Evolutionary conservation across 495 filamentous ascomycete species (phyloP), one percentile per base, ranked within the genome.

Genomic region (Lasiosphaeris hirsuta): DNA sequence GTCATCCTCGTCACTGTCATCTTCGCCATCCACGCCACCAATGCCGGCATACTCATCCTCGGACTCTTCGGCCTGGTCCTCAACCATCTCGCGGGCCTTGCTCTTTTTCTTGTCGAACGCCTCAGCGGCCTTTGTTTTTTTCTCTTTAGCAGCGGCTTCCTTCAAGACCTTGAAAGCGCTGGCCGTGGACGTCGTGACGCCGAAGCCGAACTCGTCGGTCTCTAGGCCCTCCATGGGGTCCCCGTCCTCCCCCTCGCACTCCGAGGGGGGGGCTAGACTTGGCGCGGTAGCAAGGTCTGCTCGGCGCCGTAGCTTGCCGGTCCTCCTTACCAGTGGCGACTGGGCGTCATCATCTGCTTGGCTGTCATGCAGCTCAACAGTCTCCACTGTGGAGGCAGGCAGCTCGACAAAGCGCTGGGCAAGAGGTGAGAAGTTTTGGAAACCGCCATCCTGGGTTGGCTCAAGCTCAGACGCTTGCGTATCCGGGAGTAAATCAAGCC

Each of bases 21-120:
- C 90, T 57, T 98, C 95, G 48, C 93, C 92, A 69, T 90, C 91
- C 4, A 81, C 87, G 41, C 94, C 94, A 45, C 95, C 95, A 40
- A 97, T 77, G 2, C 95, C 95, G 35, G 92, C 94, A 67, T 96
- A 99, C 69, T 99, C 94, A 68, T 99, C 94, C 68, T 97, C 95
- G 0, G 95, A 97, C 75, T 99, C 94, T 63, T 94, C 90, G 39
- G 94, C 94, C 64, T 94, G 90, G 59, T 97, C 94, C 58, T 97
- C 82, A 14, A 99, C 76, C 77, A 96, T 90, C 11, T 86, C 86
- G 54, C 85, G 91, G 0, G 91, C 92, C 63, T 91, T 88, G 71
- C 90, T 95, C 67, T 87, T 94, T 64, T 86, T 90, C 75, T 88
- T 94, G 69, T 96, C 82, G 61, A 90, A 96, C 7, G 75, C 72